phyloP scores from a whole-genome alignment of 2,329 filamentous ascomycete genomes.

The Byssoonygena ceratinophila region DNA sequence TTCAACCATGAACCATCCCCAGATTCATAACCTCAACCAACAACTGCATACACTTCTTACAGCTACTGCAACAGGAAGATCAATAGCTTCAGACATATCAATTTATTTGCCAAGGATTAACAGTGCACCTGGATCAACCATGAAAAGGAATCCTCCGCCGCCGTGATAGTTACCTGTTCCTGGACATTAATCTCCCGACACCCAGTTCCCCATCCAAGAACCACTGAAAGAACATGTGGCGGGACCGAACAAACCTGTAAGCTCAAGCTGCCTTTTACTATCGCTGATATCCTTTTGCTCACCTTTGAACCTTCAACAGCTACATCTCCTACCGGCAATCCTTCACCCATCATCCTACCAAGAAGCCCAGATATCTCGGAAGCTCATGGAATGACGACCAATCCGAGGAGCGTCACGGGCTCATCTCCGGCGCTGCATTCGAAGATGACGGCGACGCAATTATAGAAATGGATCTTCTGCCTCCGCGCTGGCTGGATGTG shows the following conservation, averaged over 20 bases:
- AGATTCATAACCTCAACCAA: neutral
- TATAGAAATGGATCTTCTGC: slow-evolving; percentile 95
- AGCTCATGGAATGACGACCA: slow-evolving; percentile 43
- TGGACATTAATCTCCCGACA: neutral
- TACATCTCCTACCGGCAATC: slow-evolving; percentile 99
- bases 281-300: slow-evolving; percentile 11
- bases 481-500: slow-evolving; percentile 89
- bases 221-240: slow-evolving; percentile 63
- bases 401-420: slow-evolving; percentile 62
- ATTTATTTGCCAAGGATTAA: neutral
- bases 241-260: slow-evolving; percentile 97
- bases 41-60: neutral
- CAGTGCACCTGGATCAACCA: neutral
- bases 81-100: neutral
- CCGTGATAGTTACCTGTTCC: slow-evolving; percentile 4
- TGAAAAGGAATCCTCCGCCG: neutral
- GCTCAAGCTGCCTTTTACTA: neutral
- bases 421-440: slow-evolving; percentile 59
- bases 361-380: slow-evolving; percentile 62
- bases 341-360: slow-evolving; percentile 85
- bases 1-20: neutral
- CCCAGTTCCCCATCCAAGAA: neutral
- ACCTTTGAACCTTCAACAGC: slow-evolving; percentile 40
- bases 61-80: neutral
- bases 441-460: slow-evolving; percentile 71